These are phyloP conservation scores for Kwoniella mangroviensis DNA, from an alignment of 768 basidiomycete species.

Conservation along the genomic window DNA sequence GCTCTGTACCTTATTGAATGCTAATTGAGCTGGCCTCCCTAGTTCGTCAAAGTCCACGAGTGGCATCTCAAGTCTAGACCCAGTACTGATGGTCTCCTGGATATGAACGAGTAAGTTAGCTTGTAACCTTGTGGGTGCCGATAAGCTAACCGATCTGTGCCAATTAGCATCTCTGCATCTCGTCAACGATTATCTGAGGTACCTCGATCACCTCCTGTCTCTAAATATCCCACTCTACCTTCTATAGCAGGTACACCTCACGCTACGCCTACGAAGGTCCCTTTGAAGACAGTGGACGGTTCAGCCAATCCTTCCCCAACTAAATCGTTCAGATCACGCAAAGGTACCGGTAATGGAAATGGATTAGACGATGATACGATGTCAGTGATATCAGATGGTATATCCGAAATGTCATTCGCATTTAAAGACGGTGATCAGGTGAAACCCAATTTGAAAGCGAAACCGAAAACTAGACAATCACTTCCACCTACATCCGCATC, in stretches of 20 bases:
- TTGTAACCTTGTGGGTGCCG: no score
- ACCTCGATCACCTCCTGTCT: conserved; percentile 4
- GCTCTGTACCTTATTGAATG: neutral
- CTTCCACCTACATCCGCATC: conserved; percentile 84
- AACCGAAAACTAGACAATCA: conserved; percentile 4
- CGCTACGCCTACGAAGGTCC: conserved; percentile 60
- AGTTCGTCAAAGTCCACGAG: conserved; percentile 74
- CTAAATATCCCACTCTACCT: conserved; percentile 11
- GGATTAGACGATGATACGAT: conserved; percentile 58
- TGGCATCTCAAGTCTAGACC: conserved; percentile 45
- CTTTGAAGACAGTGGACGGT: conserved; percentile 66
- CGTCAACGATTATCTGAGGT: conserved; percentile 20
- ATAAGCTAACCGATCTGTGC: neutral
- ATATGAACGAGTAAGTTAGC: conserved; percentile 19
- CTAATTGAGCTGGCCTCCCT: neutral
- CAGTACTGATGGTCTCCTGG: conserved; percentile 29
- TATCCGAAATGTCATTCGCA: conserved; percentile 54
- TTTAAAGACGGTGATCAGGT: conserved; percentile 49
- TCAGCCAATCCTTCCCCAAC: conserved; percentile 67
- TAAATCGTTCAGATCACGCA: conserved; percentile 48
- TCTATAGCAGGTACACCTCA: conserved; percentile 56
- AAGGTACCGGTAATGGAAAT: conserved; percentile 47
- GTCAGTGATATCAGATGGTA: conserved; percentile 57
- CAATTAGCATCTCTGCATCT: conserved; percentile 30
- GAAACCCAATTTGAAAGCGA: conserved; percentile 10